A percentile compares a stretch with the other conserved stretches of the same genome.
phyloP scores from a whole-genome alignment of 768 basidiomycete genomes.

The Sarcodon sp. region DNA sequence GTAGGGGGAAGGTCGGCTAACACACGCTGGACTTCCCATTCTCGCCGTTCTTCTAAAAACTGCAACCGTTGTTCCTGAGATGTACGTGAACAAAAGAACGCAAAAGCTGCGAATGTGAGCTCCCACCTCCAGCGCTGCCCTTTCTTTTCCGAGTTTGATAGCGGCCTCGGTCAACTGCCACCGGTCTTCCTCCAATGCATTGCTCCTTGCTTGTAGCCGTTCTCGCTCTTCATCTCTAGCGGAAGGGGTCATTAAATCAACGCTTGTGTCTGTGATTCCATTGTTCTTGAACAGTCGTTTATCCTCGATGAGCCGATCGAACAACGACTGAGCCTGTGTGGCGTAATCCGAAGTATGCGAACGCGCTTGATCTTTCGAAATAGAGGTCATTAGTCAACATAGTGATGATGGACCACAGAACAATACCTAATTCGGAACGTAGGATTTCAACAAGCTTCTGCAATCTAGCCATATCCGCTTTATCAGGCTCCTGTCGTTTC shows the following conservation, averaged over 20 bases:
- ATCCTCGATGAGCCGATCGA: slow-evolving; percentile 40
- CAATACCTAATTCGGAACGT: slow-evolving; percentile 42
- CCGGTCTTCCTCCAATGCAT: slow-evolving; percentile 54
- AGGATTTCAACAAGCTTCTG: slow-evolving; percentile 36
- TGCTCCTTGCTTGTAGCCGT: slow-evolving; percentile 35
- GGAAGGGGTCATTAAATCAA: slow-evolving; percentile 41
- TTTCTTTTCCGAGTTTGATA: slow-evolving; percentile 50
- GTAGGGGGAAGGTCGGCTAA: slow-evolving; percentile 32
- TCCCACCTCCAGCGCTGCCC: slow-evolving; percentile 50
- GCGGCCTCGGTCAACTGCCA: slow-evolving; percentile 52
- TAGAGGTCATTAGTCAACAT: slow-evolving; percentile 4
- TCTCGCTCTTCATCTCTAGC: slow-evolving; percentile 40
- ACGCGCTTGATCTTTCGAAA: slow-evolving; percentile 29
- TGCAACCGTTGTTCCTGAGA: slow-evolving; percentile 45
- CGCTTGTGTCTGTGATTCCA: slow-evolving; percentile 27
- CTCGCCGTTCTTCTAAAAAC: slow-evolving; percentile 57
- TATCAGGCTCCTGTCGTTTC: slow-evolving; percentile 7
- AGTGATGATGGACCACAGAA: slow-evolving; percentile 1
- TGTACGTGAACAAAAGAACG: slow-evolving; percentile 1
- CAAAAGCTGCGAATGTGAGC: background rate
- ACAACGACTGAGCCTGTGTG: slow-evolving; percentile 29
- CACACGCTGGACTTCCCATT: slow-evolving; percentile 59
- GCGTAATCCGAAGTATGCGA: slow-evolving; percentile 22
- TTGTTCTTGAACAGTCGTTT: slow-evolving; percentile 19
- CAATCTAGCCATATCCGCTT: slow-evolving; percentile 36